Percentiles rank a stretch among this genome's conserved stretches.
Conservation (phyloP, 495 filamentous ascomycete genomes). For the Hypomontagnella submonticulosa region DNA sequence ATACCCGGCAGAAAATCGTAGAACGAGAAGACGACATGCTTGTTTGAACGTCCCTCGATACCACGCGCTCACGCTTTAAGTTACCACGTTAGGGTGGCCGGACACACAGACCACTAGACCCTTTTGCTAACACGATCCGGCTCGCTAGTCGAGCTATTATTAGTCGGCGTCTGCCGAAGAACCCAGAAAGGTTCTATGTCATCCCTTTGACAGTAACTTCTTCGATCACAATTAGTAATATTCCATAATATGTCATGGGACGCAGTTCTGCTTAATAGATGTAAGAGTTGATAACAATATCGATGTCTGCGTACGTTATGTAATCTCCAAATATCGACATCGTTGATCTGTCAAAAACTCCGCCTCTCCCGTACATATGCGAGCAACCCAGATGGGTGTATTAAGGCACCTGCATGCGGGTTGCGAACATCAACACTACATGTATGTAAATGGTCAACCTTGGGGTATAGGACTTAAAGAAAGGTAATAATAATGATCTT, state of each 20-base stretch:
- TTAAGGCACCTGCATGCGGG: conserved; percentile 1
- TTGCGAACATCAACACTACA: neutral
- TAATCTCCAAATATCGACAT: neutral
- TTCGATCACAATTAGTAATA: neutral
- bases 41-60: conserved; percentile 20
- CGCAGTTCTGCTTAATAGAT: conserved; percentile 12
- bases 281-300: neutral
- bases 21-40: conserved; percentile 14
- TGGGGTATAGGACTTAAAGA: neutral
- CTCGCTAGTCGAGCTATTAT: conserved; percentile 5
- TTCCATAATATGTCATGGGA: neutral
- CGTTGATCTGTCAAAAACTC: neutral
- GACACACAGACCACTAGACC: conserved; percentile 15
- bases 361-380: conserved; percentile 5
- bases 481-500: conserved; percentile 4
- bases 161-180: conserved; percentile 31
- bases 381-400: conserved; percentile 10
- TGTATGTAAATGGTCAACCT: conserved; percentile 3
- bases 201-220: neutral
- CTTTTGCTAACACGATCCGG: neutral
- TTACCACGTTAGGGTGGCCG: conserved; percentile 8
- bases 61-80: neutral
- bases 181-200: conserved; percentile 15
- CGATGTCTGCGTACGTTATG: neutral
- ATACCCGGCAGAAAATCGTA: conserved; percentile 24